Percentiles rank a stretch among this genome's conserved stretches.
Evolutionary conservation across 805 yeast species (phyloP).

Genomic region (Candida coquimbonensis): DNA sequence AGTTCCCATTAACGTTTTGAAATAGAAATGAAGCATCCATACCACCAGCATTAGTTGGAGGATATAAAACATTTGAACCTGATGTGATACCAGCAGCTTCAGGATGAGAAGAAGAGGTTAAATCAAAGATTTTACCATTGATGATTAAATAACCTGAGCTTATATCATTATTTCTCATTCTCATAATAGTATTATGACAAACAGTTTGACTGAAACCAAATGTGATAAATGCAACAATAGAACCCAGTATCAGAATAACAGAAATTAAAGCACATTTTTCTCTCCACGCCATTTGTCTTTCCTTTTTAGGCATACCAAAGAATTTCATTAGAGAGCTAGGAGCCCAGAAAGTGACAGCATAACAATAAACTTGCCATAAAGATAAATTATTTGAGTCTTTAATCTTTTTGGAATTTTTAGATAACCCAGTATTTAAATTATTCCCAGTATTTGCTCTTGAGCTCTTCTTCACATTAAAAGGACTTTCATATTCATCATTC

Average conservation of each 20-base stretch:
- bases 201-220: constrained; percentile 87
- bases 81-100: constrained; percentile 69
- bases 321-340: constrained; percentile 65
- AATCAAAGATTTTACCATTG: constrained; percentile 75
- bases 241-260: constrained; percentile 66
- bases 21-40: constrained; percentile 77
- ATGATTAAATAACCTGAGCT: constrained; percentile 57
- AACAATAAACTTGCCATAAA: constrained; percentile 81
- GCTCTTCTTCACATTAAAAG: constrained; percentile 5
- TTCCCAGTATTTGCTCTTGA: neutral
- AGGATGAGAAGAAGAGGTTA: constrained; percentile 70
- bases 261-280: constrained; percentile 86
- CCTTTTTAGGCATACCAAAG: constrained; percentile 73
- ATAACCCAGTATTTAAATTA: neutral
- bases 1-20: constrained; percentile 89
- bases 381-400: constrained; percentile 20
- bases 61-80: constrained; percentile 69
- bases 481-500: constrained; percentile 46
- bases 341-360: constrained; percentile 83
- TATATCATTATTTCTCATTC: constrained; percentile 58
- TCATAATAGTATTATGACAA: constrained; percentile 42
- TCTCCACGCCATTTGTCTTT: constrained; percentile 93
- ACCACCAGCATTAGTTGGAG: constrained; percentile 86
- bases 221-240: constrained; percentile 76
- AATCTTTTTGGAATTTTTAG: neutral